Evolutionary conservation across 2,329 filamentous ascomycete species (phyloP), one percentile per base, ranked within the genome.

Genomic region (Massarina eburnea): DNA sequence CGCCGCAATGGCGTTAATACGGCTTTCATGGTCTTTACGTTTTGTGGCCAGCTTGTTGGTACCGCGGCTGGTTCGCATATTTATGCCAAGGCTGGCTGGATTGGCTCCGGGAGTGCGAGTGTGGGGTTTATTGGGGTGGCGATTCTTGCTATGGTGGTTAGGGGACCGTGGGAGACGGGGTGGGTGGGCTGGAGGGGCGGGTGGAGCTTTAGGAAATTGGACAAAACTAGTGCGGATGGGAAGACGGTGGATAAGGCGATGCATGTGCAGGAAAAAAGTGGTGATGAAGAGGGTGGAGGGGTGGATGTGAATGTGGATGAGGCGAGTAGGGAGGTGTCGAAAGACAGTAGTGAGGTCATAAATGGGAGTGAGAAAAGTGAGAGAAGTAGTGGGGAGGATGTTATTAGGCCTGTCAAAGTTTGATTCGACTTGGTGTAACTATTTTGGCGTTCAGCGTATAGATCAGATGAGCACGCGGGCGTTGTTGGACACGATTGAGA

Each of bases 1-100:
- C 84, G 84, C 0, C 73, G 86, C 4, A 94, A 91, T 68, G 72
- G 89, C 3, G 80, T 92, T 19, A 94, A 94, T 62, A 91, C 88
- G 0, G 86, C 84, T 1, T 94, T 90, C 60, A 94, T 92, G 89
- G 78, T 91, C 0, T 77, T 79, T 7, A 83, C 81, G 0, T 92
- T 92, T 59, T 82, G 80, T 21, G 89, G 89, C 0, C 89, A 94
- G 72, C 61, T 94, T 37, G 84, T 84, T 2, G 88, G 88, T 0
- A 80, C 77, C 2, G 68, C 73, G 8, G 74, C 70, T 0, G 79
- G 79, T 0, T 82, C 79, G 50, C 71, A 75, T 35, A 65, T 84
- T 10, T 85, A 81, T 60, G 79, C 78, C 5, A 49, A 66, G 4
- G 76, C 74, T 0, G 82, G 82, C 0, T 85, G 82, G 82, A 70